Evolutionary conservation across 345 rosid species (phyloP), one percentile per base, ranked within the genome.

Genomic region (Mercurialis annua): DNA sequence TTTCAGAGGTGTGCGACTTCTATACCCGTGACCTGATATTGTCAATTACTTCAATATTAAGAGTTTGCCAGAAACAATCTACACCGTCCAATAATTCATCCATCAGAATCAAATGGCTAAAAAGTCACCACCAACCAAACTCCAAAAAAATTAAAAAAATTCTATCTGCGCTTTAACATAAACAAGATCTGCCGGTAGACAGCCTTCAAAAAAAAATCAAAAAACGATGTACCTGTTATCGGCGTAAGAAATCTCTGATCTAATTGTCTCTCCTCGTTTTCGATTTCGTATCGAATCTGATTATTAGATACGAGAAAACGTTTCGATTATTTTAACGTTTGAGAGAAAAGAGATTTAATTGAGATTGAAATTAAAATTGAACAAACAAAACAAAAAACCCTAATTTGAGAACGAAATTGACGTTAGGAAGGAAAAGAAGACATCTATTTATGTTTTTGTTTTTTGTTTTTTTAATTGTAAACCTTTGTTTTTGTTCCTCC

Each of bases 61-160:
- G 21, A 8, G 21, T n/a, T n/a, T 33, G 40, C 40, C 40, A 36
- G 9, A 4, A 4, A 11, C 26, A n/a, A 42, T 16, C 8, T 26
- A 5, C 34, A 51, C 59, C 66, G 59, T 36, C 44, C 55, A 57
- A 47, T n/a, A n/a, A 26, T 10, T n/a, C 44, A 30, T 23, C 1
- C 53, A 43, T 21, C n/a, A 48, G n/a, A 27, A 49, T 61, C 60
- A 0, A 38, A 51, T 61, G 73, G 65, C 53, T 29, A 27, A 17
- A 9, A 30, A 21, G 15, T n/a, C 56, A 27, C 53, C 49, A 36
- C 51, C 18, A 2, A 48, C 38, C 17, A 21, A 33, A 48, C 55
- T 24, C 6, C 1, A n/a, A 51, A 51, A 51, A 51, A 27, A 38
- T 38, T 6, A 18, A 10, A 52, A 27, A 48, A 3, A 7, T 8